Percentiles rank a stretch among this genome's conserved stretches.
Evolutionary conservation across 2,329 filamentous ascomycete genomes (phyloP).

Genomic region (Davidsoniella eucalypti): DNA sequence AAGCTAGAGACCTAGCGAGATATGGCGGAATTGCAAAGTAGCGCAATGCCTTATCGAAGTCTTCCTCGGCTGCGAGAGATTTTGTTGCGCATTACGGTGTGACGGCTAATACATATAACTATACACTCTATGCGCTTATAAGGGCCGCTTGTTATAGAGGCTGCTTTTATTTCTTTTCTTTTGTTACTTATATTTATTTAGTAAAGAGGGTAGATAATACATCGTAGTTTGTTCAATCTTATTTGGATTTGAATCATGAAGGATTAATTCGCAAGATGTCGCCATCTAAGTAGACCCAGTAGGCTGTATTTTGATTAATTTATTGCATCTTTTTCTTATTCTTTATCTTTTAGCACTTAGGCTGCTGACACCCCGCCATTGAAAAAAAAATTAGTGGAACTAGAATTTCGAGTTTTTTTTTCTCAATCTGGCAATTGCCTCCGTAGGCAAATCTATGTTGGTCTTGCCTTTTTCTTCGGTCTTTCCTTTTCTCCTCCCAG

Average conservation of each 20-base stretch:
- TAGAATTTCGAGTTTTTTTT: constrained; percentile 3
- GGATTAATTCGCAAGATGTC: too few relatives aligned
- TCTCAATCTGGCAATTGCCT: not conserved
- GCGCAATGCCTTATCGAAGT: not conserved
- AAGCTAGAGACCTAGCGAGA: not conserved
- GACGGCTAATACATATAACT: too few relatives aligned
- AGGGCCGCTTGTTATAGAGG: too few relatives aligned
- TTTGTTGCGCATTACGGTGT: too few relatives aligned
- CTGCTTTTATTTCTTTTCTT: too few relatives aligned
- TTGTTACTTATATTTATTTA: too few relatives aligned
- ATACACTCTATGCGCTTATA: too few relatives aligned
- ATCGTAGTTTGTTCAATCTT: too few relatives aligned
- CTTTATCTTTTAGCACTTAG: not conserved
- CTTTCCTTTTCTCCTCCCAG: not conserved
- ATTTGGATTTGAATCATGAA: too few relatives aligned
- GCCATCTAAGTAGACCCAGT: too few relatives aligned
- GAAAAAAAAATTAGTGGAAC: constrained; percentile 5
- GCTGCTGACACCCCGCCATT: constrained; percentile 4
- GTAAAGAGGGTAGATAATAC: too few relatives aligned
- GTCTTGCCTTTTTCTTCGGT: not conserved
- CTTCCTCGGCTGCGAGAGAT: not conserved
- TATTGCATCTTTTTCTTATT: not conserved
- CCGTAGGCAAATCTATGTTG: not conserved
- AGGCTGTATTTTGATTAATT: not conserved
- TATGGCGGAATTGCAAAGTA: not conserved